phyloP scores from a whole-genome alignment of 371 early-diverging fungal species.

The Mortierella sp. region DNA sequence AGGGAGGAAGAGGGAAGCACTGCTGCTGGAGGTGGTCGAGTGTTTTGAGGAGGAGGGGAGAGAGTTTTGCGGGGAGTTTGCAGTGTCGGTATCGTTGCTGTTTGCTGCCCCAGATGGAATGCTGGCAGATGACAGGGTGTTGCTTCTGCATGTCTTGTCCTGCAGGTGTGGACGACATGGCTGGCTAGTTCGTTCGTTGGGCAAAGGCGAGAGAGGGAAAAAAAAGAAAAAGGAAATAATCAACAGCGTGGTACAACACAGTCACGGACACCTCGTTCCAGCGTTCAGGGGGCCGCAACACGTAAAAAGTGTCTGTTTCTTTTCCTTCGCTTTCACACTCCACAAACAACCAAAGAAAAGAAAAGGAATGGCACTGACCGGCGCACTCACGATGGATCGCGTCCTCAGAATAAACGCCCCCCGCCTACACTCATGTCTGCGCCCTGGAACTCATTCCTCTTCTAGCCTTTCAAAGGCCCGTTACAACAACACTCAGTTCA shows the following conservation, averaged over 20 bases:
- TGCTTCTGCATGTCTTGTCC: constrained; percentile 23
- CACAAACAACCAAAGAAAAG: neutral
- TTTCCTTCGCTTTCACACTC: neutral
- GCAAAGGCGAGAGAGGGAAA: too few species aligned
- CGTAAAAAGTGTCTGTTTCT: neutral
- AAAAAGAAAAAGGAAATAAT: neutral
- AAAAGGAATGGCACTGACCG: neutral
- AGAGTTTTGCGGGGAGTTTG: constrained; percentile 44
- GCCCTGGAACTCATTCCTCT: constrained; percentile 4
- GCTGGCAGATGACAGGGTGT: constrained; percentile 52
- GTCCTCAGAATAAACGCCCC: neutral
- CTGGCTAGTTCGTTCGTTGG: too few species aligned
- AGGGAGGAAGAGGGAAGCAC: neutral
- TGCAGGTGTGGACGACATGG: neutral
- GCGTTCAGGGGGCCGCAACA: neutral
- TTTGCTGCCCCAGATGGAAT: constrained; percentile 51
- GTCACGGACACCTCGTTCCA: neutral
- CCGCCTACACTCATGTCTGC: neutral
- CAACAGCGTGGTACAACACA: constrained; percentile 3
- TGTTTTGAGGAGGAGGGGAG: constrained; percentile 4
- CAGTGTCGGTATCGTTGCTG: constrained; percentile 51
- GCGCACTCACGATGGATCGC: constrained; percentile 2
- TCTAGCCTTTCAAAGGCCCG: neutral
- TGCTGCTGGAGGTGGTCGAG: constrained; percentile 30
- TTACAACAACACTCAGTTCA: neutral